phyloP scores from a whole-genome alignment of 2,329 filamentous ascomycete species.

The Pseudocercospora vitis region DNA sequence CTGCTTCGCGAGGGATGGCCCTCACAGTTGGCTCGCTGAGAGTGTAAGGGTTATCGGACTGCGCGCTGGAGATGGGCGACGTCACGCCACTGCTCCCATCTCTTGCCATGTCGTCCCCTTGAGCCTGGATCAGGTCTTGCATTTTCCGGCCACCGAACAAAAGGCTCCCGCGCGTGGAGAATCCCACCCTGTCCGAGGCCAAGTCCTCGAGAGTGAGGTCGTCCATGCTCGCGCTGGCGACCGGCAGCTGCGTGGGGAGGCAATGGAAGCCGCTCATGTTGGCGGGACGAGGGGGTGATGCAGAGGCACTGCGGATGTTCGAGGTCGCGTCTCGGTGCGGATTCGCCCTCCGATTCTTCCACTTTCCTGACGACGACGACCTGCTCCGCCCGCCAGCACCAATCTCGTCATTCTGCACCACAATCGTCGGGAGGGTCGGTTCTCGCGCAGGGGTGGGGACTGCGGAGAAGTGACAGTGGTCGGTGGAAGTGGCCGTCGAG shows the following conservation, averaged over 20 bases:
- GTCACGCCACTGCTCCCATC: conserved; percentile 9
- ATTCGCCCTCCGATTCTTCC: conserved; percentile 21
- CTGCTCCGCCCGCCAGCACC: conserved; percentile 7
- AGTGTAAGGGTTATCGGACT: not conserved
- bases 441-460: conserved; percentile 28
- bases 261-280: conserved; percentile 45
- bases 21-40: not conserved
- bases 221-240: conserved; percentile 51
- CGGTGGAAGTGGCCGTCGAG: conserved; percentile 23
- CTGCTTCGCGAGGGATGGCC: not conserved
- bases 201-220: conserved; percentile 52
- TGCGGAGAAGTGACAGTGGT: conserved; percentile 9
- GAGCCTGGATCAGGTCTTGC: conserved; percentile 31
- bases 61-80: conserved; percentile 7
- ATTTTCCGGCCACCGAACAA: conserved; percentile 56
- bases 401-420: conserved; percentile 44
- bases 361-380: conserved; percentile 5
- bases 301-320: conserved; percentile 9
- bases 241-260: conserved; percentile 57
- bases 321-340: not conserved
- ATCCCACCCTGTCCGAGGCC: conserved; percentile 54
- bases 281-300: conserved; percentile 9
- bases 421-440: conserved; percentile 47
- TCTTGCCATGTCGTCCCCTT: conserved; percentile 23
- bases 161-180: conserved; percentile 62